A percentile compares a stretch with the other conserved stretches of the same genome.
phyloP scores from a whole-genome alignment of 805 yeast genomes.

The Starmerella stigmatis region DNA sequence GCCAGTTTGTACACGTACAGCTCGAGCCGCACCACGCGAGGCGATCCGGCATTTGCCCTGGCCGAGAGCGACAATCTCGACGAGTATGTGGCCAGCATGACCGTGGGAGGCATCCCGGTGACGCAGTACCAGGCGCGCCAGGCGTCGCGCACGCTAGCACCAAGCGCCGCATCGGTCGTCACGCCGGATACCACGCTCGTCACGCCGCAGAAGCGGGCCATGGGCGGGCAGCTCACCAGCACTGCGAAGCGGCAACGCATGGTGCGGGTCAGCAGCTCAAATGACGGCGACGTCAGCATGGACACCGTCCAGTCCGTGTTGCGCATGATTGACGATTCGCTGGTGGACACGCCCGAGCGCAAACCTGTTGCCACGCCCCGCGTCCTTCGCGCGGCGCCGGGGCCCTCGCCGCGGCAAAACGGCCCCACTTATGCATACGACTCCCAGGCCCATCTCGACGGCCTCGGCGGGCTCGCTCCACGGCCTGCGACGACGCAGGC shows the following conservation, averaged over 20 bases:
- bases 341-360: constrained; percentile 31
- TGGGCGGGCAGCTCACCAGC: constrained; percentile 12
- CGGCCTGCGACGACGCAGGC: background rate
- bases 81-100: constrained; percentile 5
- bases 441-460: constrained; percentile 4
- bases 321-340: constrained; percentile 31
- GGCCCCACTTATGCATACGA: constrained; percentile 23
- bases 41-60: constrained; percentile 15
- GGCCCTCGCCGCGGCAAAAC: constrained; percentile 24
- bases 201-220: constrained; percentile 14
- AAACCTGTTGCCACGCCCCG: constrained; percentile 15
- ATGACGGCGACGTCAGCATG: constrained; percentile 19
- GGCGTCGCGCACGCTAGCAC: background rate
- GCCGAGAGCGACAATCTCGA: constrained; percentile 10
- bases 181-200: background rate
- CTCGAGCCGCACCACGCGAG: constrained; percentile 8
- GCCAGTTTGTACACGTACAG: constrained; percentile 6
- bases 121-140: constrained; percentile 10
- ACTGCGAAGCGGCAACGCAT: constrained; percentile 18
- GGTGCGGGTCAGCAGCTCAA: background rate
- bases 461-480: constrained; percentile 11
- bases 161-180: background rate
- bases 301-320: constrained; percentile 25
- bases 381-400: constrained; percentile 23
- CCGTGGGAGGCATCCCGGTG: constrained; percentile 9